Conservation (phyloP, 129 eudicot genomes). For the Solidago caesia region DNA sequence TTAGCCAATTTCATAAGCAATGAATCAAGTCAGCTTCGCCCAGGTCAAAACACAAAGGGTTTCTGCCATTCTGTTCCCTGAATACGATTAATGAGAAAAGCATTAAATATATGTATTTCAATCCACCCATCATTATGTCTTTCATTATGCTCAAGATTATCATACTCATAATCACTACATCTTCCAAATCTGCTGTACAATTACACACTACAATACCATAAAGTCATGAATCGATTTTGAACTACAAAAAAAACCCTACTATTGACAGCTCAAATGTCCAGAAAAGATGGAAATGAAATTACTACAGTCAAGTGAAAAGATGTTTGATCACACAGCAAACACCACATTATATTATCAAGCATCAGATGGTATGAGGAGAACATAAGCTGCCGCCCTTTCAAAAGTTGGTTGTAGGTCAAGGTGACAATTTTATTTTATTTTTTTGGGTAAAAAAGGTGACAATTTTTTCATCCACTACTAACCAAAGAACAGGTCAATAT, state of each 20-base stretch:
- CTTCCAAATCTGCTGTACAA: background rate
- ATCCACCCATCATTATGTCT: constrained; percentile 20
- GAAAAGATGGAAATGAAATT: no score
- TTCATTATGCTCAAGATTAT: constrained; percentile 8
- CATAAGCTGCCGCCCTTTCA: no score
- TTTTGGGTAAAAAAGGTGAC: no score
- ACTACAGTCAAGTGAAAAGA: no score
- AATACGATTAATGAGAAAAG: constrained; percentile 40
- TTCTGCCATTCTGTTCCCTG: constrained; percentile 61
- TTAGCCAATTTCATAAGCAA: constrained; percentile 55
- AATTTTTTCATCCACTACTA: no score
- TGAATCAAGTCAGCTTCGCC: constrained; percentile 57
- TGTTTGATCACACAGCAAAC: no score
- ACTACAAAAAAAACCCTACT: background rate
- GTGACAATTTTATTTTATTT: no score
- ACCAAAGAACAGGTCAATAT: no score
- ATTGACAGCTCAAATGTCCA: no score
- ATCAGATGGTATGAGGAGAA: no score
- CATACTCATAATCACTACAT: constrained; percentile 6
- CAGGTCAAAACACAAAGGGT: constrained; percentile 54
- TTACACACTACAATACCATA: background rate
- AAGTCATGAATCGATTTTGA: background rate
- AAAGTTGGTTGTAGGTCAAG: no score
- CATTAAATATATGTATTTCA: constrained; percentile 33
- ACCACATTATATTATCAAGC: no score